These are phyloP conservation scores for Diaporthe citrichinensis DNA, from an alignment of 2,329 filamentous ascomycete genomes.

Conservation along the genomic window DNA sequence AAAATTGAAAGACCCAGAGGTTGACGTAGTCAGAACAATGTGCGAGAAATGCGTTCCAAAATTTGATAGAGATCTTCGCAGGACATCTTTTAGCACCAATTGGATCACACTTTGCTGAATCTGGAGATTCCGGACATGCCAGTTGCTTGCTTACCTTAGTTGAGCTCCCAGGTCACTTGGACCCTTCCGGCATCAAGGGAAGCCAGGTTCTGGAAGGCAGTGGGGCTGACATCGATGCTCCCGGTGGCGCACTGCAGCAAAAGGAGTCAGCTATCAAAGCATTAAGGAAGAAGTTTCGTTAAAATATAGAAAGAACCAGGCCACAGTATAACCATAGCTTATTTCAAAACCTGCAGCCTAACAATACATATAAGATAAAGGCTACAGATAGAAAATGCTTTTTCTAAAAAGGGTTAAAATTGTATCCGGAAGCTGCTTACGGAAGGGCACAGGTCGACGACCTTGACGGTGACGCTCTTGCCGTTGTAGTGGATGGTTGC, in stretches of 20 bases:
- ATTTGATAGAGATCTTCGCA: not conserved
- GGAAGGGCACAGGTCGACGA: not conserved
- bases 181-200: not conserved
- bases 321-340: no score
- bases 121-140: not conserved
- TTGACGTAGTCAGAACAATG: no score
- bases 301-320: no score
- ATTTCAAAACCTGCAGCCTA: no score
- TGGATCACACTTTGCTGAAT: not conserved
- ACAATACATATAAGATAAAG: no score
- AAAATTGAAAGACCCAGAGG: not conserved
- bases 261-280: no score
- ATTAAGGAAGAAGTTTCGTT: no score
- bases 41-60: not conserved
- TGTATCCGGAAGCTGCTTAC: no score
- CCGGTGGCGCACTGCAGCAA: not conserved
- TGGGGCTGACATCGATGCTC: not conserved
- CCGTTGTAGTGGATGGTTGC: slow-evolving; percentile 5
- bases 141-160: not conserved
- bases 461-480: not conserved
- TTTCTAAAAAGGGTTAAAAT: no score
- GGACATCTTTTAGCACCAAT: not conserved
- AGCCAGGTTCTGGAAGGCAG: not conserved
- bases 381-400: no score
- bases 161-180: not conserved